Percentiles rank a stretch among this genome's conserved stretches.
Evolutionary conservation across 2,329 filamentous ascomycete species (phyloP).

Genomic region (Colletotrichum sp.): DNA sequence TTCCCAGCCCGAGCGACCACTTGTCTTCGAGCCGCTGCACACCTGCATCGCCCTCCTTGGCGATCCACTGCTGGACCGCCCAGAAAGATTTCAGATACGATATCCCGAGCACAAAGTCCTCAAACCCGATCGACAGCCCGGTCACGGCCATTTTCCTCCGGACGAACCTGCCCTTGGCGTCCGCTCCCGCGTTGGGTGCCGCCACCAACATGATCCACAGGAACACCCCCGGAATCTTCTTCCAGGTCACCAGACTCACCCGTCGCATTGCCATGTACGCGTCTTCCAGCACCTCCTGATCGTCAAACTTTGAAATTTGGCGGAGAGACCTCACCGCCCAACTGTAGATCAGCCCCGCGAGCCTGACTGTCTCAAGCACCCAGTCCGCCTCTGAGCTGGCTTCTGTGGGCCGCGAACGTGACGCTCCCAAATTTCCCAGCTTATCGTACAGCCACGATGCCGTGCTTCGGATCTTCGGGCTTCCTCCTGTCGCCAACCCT

Average conservation of each 20-base stretch:
- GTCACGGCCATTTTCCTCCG: constrained; percentile 32
- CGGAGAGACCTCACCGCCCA: constrained; percentile 26
- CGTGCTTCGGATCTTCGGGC: constrained; percentile 24
- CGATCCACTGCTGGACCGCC: constrained; percentile 32
- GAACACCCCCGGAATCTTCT: constrained; percentile 32
- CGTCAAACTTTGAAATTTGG: constrained; percentile 29
- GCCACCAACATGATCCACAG: constrained; percentile 33
- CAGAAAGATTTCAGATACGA: constrained; percentile 30
- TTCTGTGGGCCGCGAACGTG: neutral
- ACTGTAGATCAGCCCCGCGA: constrained; percentile 29
- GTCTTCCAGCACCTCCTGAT: constrained; percentile 12
- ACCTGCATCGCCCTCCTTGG: constrained; percentile 6
- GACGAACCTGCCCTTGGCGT: constrained; percentile 30
- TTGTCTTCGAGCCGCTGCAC: constrained; percentile 11
- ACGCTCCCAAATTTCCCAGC: constrained; percentile 5
- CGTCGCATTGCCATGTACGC: constrained; percentile 29
- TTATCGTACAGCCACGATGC: constrained; percentile 26
- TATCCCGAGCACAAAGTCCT: constrained; percentile 29
- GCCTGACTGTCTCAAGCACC: constrained; percentile 26
- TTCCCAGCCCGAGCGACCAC: constrained; percentile 3
- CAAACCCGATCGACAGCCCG: constrained; percentile 29
- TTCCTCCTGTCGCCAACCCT: neutral
- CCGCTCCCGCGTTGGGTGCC: constrained; percentile 26
- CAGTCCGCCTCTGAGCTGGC: constrained; percentile 9
- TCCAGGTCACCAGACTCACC: constrained; percentile 31